Conservation (phyloP, 2,329 filamentous ascomycete species). For the Myriosclerotinia scirpicola region DNA sequence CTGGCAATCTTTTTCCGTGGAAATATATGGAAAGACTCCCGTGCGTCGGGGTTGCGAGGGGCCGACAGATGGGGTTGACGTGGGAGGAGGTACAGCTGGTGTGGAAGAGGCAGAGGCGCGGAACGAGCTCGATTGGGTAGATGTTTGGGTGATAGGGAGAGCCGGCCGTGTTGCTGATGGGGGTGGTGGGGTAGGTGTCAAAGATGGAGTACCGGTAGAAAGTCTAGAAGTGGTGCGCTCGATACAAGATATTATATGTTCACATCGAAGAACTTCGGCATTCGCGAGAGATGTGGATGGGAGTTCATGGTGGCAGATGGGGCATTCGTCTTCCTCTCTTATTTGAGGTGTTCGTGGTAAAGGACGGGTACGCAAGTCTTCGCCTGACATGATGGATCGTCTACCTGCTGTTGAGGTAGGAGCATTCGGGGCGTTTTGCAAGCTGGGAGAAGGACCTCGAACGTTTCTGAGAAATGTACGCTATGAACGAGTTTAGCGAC, state of each 20-base stretch:
- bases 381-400: conserved; percentile 23
- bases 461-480: conserved; percentile 18
- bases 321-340: conserved; percentile 76
- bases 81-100: conserved; percentile 35
- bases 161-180: conserved; percentile 21
- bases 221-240: conserved; percentile 26
- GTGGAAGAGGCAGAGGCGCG: conserved; percentile 26
- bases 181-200: conserved; percentile 25
- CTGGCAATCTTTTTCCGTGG: conserved; percentile 68
- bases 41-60: conserved; percentile 46
- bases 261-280: conserved; percentile 55
- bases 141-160: conserved; percentile 27
- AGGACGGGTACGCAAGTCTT: conserved; percentile 24
- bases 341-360: conserved; percentile 44
- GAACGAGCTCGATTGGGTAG: conserved; percentile 31
- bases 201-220: conserved; percentile 22
- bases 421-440: conserved; percentile 5
- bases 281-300: conserved; percentile 57
- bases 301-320: conserved; percentile 71
- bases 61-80: background rate
- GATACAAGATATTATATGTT: conserved; percentile 61
- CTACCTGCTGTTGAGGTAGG: conserved; percentile 8
- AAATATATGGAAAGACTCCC: conserved; percentile 63
- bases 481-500: background rate
- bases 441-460: conserved; percentile 13